Evolutionary conservation across 768 basidiomycete genomes (phyloP).

Genomic region (Podaxis sp.): DNA sequence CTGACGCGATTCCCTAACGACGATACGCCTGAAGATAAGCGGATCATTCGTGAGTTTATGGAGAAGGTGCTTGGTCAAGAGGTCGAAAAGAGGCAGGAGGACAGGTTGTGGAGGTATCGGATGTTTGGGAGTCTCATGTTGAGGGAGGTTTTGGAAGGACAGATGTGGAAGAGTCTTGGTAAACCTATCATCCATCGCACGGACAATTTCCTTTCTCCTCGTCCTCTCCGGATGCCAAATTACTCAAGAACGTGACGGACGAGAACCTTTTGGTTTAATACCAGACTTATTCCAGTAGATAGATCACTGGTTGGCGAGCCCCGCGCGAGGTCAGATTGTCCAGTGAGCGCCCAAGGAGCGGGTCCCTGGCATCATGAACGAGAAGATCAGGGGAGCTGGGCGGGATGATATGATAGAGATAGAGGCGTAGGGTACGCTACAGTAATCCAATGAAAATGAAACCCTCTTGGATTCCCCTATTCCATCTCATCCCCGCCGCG

Average conservation of each 20-base stretch:
- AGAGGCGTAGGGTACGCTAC: too few species aligned
- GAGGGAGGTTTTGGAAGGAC: background rate
- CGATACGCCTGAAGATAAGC: conserved; percentile 11
- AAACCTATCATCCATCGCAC: background rate
- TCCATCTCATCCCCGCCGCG: too few species aligned
- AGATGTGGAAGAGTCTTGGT: background rate
- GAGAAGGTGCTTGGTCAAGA: conserved; percentile 26
- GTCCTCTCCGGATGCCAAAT: background rate
- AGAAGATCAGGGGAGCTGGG: too few species aligned
- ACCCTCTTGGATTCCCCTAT: too few species aligned
- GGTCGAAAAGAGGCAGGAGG: conserved; percentile 20
- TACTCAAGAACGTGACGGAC: background rate
- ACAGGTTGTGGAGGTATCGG: conserved; percentile 18
- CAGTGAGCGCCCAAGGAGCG: too few species aligned
- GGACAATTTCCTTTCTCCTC: background rate
- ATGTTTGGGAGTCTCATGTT: background rate
- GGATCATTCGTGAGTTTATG: conserved; percentile 26
- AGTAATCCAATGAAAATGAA: too few species aligned
- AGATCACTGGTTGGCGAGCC: too few species aligned
- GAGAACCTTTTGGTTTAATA: too few species aligned
- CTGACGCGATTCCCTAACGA: conserved; percentile 4
- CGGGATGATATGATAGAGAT: too few species aligned
- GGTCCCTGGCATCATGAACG: too few species aligned
- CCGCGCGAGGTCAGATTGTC: too few species aligned
- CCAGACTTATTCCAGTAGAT: too few species aligned